Percentiles rank a stretch among this genome's conserved stretches.
Evolutionary conservation across 140 eudicot genomes (phyloP).

Genomic region (Erigeron philadelphicus): DNA sequence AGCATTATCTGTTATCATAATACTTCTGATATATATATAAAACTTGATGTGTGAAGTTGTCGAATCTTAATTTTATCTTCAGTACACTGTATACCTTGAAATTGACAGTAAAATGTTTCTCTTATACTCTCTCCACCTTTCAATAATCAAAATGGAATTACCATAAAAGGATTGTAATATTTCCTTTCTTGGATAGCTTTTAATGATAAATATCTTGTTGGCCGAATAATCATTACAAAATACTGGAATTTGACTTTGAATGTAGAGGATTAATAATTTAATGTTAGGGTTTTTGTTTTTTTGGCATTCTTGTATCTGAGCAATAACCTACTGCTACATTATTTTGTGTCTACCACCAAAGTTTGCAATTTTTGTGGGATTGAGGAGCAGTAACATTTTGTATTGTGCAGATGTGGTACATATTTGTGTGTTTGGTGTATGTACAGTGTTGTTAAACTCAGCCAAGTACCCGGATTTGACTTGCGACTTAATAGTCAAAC

Average conservation of each 20-base stretch:
- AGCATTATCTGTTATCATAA: conserved; percentile 3
- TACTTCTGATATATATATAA: neutral
- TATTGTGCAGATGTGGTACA: neutral
- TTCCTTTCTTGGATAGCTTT: neutral
- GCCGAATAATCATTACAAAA: neutral
- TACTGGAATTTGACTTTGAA: neutral
- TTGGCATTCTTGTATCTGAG: neutral
- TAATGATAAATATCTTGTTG: neutral
- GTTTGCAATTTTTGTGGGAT: neutral
- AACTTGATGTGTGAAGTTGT: neutral
- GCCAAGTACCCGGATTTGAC: too few species aligned
- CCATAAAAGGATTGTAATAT: neutral
- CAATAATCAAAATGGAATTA: neutral
- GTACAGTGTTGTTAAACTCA: neutral
- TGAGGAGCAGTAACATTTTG: neutral
- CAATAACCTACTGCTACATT: neutral
- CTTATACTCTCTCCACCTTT: neutral
- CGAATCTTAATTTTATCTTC: conserved; percentile 14
- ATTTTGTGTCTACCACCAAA: neutral
- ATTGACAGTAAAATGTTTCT: conserved; percentile 9
- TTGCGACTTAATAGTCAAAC: too few species aligned
- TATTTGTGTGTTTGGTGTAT: neutral
- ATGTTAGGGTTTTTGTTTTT: too few species aligned
- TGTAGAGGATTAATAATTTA: too few species aligned
- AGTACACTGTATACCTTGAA: neutral